Evolutionary conservation across 106 monocot genomes (phyloP).

Genomic region (Acorus calamus): DNA sequence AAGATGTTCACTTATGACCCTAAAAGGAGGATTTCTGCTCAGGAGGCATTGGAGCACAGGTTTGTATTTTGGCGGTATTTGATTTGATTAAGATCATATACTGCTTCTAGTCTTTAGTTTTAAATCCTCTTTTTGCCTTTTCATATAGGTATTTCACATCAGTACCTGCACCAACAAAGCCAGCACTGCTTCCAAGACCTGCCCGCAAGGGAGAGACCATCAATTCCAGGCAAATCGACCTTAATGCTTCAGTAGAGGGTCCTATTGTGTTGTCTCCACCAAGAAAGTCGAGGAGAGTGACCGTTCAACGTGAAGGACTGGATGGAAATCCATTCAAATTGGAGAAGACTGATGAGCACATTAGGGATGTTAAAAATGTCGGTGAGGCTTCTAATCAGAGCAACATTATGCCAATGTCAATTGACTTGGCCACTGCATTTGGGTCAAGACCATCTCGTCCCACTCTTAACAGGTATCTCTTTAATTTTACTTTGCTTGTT

Average conservation of each 20-base stretch:
- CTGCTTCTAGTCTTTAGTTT: not conserved
- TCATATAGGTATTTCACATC: constrained; percentile 74
- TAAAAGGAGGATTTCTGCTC: constrained; percentile 71
- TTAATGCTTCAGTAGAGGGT: constrained; percentile 26
- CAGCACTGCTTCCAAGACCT: constrained; percentile 69
- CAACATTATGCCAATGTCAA: constrained; percentile 67
- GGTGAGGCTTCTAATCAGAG: constrained; percentile 33
- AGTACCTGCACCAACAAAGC: constrained; percentile 76
- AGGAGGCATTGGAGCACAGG: constrained; percentile 95
- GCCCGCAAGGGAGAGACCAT: constrained; percentile 54
- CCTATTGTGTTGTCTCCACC: constrained; percentile 80
- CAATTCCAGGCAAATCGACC: constrained; percentile 31
- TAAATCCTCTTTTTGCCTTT: not conserved
- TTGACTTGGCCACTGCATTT: constrained; percentile 66
- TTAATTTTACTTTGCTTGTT: not conserved
- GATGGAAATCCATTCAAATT: constrained; percentile 23
- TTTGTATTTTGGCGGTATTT: not conserved
- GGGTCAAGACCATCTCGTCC: constrained; percentile 49
- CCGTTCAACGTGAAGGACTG: constrained; percentile 27
- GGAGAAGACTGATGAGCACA: constrained; percentile 22
- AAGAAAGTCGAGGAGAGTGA: constrained; percentile 81
- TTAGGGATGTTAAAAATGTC: constrained; percentile 19
- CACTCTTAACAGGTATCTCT: constrained; percentile 55
- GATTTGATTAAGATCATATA: not conserved
- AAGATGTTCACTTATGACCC: constrained; percentile 95